These are phyloP conservation scores for Pichia cephalocereana DNA, from an alignment of 805 yeast genomes.

Conservation along the genomic window DNA sequence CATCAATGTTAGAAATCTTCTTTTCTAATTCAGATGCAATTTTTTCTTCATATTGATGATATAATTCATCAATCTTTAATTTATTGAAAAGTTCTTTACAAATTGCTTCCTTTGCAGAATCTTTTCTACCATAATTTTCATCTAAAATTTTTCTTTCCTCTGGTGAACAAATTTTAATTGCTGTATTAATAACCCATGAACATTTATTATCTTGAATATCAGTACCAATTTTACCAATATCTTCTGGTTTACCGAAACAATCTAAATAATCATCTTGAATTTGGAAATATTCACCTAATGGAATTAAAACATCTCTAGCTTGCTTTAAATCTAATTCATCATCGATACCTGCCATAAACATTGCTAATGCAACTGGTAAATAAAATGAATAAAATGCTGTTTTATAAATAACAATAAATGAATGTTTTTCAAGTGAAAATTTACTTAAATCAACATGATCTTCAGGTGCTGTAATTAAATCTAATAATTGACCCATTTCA, in stretches of 20 bases:
- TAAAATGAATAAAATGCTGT: conserved; percentile 97
- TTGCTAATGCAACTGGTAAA: conserved; percentile 93
- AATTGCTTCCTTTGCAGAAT: conserved; percentile 52
- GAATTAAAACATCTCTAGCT: conserved; percentile 79
- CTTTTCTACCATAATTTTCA: conserved; percentile 83
- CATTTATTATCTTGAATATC: conserved; percentile 98
- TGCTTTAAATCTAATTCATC: conserved; percentile 72
- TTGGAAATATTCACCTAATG: conserved; percentile 97
- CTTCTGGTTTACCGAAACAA: conserved; percentile 94
- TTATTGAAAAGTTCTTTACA: conserved; percentile 70
- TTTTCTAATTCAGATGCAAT: conserved; percentile 54
- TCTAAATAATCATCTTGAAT: conserved; percentile 96
- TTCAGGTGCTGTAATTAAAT: conserved; percentile 95
- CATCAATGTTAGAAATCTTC: conserved; percentile 70
- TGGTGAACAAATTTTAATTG: conserved; percentile 65
- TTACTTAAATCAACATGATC: conserved; percentile 82
- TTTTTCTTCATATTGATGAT: conserved; percentile 75
- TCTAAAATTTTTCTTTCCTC: conserved; percentile 81
- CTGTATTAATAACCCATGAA: conserved; percentile 94
- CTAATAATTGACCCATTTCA: conserved; percentile 92
- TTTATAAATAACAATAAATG: conserved; percentile 91
- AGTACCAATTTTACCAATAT: conserved; percentile 97
- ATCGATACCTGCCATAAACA: conserved; percentile 80
- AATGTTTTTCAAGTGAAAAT: conserved; percentile 82
- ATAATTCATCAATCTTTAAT: conserved; percentile 59